Evolutionary conservation across 139 green algal genomes (phyloP).

Genomic region (Micractinium sp.): DNA sequence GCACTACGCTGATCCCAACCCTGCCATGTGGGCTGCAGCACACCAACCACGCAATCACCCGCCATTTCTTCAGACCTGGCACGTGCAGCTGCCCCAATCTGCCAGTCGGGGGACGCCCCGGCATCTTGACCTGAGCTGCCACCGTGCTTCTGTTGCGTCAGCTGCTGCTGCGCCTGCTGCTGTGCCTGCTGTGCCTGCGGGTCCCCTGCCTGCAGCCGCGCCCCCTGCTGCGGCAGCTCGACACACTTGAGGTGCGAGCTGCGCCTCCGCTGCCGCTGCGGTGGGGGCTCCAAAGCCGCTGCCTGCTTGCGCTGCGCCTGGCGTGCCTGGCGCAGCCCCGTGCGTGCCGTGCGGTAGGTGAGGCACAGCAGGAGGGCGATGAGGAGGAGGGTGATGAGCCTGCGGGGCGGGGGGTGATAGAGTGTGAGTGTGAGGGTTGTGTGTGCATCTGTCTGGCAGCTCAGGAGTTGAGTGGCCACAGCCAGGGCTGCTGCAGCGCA

Average conservation of each 20-base stretch:
- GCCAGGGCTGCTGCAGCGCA: not conserved
- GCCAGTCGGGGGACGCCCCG: not conserved
- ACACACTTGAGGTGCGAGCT: not conserved
- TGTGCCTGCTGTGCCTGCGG: not conserved
- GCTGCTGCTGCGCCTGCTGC: not conserved
- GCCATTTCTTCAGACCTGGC: no score
- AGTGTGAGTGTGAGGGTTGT: not conserved
- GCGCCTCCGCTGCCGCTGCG: not conserved
- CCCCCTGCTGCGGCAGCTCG: not conserved
- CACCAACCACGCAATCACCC: no score
- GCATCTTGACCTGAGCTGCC: not conserved
- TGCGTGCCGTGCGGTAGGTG: constrained; percentile 23
- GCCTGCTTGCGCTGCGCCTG: not conserved
- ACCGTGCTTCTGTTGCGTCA: no score
- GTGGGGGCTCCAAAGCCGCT: not conserved
- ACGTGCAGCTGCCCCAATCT: not conserved
- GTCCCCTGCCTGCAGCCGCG: not conserved
- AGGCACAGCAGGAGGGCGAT: constrained; percentile 49
- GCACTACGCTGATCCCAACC: not conserved
- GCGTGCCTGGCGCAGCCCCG: constrained; percentile 19
- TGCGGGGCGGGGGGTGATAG: not conserved
- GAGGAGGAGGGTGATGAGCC: constrained; percentile 51
- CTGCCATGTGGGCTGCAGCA: no score
- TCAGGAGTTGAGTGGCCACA: no score
- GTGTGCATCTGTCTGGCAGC: not conserved